A percentile compares a stretch with the other conserved stretches of the same genome.
Evolutionary conservation across 768 basidiomycete genomes (phyloP).

Genomic region (Tephrocybe sp.): DNA sequence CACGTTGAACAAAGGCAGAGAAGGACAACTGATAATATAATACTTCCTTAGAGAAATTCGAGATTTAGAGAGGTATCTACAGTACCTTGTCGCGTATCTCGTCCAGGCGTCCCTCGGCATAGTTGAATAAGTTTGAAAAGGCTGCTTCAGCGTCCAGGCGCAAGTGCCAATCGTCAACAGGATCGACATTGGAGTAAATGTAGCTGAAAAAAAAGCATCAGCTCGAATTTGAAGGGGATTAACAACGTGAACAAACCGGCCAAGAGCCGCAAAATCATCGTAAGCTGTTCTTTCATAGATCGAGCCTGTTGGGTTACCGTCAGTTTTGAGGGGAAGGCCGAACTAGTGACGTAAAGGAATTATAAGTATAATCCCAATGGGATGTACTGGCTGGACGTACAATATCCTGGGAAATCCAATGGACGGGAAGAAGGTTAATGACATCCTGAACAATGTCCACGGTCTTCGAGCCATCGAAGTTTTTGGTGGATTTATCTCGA

Average conservation of each 20-base stretch:
- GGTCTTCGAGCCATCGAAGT: conserved; percentile 24
- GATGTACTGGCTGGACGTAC: conserved; percentile 37
- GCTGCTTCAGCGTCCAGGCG: conserved; percentile 35
- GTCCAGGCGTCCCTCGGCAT: conserved; percentile 30
- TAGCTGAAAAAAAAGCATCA: conserved; percentile 29
- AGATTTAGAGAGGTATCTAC: not conserved
- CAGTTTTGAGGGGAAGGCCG: conserved; percentile 42
- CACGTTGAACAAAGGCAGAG: not conserved
- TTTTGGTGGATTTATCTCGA: conserved; percentile 27
- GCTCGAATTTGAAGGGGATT: not conserved
- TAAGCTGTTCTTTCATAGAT: conserved; percentile 39
- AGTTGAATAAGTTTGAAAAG: conserved; percentile 25
- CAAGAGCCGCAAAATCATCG: conserved; percentile 44
- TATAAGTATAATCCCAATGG: not conserved
- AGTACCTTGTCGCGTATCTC: conserved; percentile 19
- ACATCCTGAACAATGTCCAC: conserved; percentile 69
- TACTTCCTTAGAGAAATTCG: not conserved
- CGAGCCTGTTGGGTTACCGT: conserved; percentile 23
- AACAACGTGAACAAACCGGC: conserved; percentile 35
- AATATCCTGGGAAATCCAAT: conserved; percentile 57
- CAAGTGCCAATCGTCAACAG: conserved; percentile 45
- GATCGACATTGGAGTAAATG: conserved; percentile 41
- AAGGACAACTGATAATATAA: not conserved
- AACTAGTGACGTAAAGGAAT: conserved; percentile 23
- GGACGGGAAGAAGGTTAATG: conserved; percentile 56